phyloP scores from a whole-genome alignment of 2,329 filamentous ascomycete genomes.

The Xylaria sp. region DNA sequence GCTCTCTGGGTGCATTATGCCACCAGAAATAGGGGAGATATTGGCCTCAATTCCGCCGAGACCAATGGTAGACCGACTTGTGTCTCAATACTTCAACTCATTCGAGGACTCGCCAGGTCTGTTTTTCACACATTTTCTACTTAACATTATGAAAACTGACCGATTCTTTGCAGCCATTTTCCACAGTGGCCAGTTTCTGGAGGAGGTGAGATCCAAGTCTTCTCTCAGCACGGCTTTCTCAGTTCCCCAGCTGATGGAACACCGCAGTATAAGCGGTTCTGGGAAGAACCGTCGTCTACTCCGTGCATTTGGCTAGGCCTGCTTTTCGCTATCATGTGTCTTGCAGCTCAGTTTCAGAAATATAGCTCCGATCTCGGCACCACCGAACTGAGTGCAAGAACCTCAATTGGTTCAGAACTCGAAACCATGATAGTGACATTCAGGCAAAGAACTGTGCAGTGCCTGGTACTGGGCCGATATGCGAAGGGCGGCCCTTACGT shows the following conservation, averaged over 20 bases:
- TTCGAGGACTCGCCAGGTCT: background rate
- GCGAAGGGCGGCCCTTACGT: background rate
- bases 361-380: background rate
- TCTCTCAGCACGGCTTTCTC: background rate
- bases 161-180: background rate
- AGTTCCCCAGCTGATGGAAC: background rate
- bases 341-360: background rate
- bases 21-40: background rate
- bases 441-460: background rate
- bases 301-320: background rate
- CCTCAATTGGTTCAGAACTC: background rate
- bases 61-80: background rate
- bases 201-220: background rate
- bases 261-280: background rate
- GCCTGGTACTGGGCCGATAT: background rate
- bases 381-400: background rate
- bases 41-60: background rate
- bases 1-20: conserved; percentile 47
- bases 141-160: background rate
- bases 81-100: background rate
- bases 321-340: background rate
- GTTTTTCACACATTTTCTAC: background rate
- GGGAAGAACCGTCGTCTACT: background rate
- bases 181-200: background rate
- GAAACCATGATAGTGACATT: background rate